Evolutionary conservation across 169 alveolate species (phyloP).

Genomic region (Theileria annulata): DNA sequence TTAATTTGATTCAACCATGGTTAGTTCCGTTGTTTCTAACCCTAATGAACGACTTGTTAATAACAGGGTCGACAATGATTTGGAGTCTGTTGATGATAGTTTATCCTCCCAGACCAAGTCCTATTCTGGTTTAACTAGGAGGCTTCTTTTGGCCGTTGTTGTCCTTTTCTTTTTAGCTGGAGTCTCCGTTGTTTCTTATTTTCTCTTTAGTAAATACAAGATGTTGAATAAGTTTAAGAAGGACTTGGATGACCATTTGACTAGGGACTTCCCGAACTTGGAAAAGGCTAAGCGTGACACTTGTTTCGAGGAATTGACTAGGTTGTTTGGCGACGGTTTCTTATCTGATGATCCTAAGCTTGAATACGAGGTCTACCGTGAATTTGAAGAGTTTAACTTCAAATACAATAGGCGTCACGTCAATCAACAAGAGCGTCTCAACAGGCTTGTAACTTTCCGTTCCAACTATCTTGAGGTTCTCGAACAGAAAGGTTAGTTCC

Average conservation of each 20-base stretch:
- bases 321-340: slow-evolving; percentile 28
- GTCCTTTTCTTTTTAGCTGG: neutral
- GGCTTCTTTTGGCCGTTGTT: neutral
- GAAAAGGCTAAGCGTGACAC: slow-evolving; percentile 9
- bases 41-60: neutral
- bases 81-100: slow-evolving; percentile 5
- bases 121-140: neutral
- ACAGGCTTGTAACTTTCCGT: slow-evolving; percentile 37
- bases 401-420: slow-evolving; percentile 18
- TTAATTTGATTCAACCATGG: slow-evolving; percentile 4
- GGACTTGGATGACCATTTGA: neutral
- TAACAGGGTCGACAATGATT: slow-evolving; percentile 16
- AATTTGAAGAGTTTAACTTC: slow-evolving; percentile 25
- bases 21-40: slow-evolving; percentile 13
- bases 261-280: neutral
- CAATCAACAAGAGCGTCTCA: slow-evolving; percentile 18
- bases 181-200: slow-evolving; percentile 5
- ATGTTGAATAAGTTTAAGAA: neutral
- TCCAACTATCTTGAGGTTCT: slow-evolving; percentile 16
- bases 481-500: slow-evolving; percentile 22
- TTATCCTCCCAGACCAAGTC: neutral
- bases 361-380: slow-evolving; percentile 30
- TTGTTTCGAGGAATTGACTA: slow-evolving; percentile 24
- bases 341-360: slow-evolving; percentile 11
- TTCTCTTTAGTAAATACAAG: slow-evolving; percentile 12